Percentiles rank a stretch among this genome's conserved stretches.
These are phyloP conservation scores for Suillus alpinus DNA, from an alignment of 768 basidiomycete species.

Conservation along the genomic window DNA sequence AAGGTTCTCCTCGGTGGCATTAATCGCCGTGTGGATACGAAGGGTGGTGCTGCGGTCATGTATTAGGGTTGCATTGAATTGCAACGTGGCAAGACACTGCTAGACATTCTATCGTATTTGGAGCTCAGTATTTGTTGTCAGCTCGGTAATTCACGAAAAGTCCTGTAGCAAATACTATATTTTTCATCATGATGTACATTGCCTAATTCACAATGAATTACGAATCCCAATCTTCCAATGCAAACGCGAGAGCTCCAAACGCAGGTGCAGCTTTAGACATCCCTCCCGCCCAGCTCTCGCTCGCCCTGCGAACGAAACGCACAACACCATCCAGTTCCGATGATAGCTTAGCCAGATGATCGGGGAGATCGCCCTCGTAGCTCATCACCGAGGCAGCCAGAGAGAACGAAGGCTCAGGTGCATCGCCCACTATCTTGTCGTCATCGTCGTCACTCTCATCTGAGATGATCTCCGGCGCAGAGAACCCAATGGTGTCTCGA, in stretches of 20 bases:
- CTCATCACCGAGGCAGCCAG: conserved; percentile 25
- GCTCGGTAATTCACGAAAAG: background rate
- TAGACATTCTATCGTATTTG: background rate
- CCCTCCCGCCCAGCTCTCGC: conserved; percentile 66
- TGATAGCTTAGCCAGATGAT: conserved; percentile 60
- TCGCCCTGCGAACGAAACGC: conserved; percentile 63
- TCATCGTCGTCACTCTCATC: conserved; percentile 42
- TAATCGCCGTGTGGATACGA: conserved; percentile 49
- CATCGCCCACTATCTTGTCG: conserved; percentile 14
- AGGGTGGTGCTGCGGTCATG: conserved; percentile 26
- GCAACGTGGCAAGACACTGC: background rate
- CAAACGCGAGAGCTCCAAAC: conserved; percentile 73
- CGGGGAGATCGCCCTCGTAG: conserved; percentile 47
- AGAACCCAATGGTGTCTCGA: conserved; percentile 62
- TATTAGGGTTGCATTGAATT: background rate
- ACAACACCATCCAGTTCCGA: conserved; percentile 70
- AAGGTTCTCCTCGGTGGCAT: conserved; percentile 70
- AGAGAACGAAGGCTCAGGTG: conserved; percentile 39
- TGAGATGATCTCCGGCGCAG: conserved; percentile 32
- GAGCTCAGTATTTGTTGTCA: background rate
- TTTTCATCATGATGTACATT: background rate
- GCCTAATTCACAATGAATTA: conserved; percentile 4
- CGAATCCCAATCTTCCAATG: conserved; percentile 75
- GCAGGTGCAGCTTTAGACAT: conserved; percentile 56
- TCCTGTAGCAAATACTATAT: background rate